phyloP scores from a whole-genome alignment of 1,139 yeast genomes.

The Zygoascus sp. region DNA sequence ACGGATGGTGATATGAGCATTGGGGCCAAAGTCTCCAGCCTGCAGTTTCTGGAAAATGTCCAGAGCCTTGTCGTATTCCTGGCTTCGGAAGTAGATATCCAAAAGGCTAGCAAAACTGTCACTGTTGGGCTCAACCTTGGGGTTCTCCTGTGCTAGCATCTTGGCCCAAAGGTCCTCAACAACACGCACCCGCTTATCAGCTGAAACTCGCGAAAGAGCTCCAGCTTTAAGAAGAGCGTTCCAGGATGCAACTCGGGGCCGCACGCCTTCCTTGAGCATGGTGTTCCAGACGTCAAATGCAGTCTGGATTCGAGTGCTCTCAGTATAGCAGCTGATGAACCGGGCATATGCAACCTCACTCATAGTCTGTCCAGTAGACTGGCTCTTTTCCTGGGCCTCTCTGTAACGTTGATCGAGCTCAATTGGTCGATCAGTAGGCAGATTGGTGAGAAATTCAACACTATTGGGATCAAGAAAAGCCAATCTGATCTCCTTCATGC shows the following conservation, averaged over 20 bases:
- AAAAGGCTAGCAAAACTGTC: constrained; percentile 38
- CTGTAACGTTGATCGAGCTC: constrained; percentile 25
- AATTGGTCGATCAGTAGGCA: constrained; percentile 27
- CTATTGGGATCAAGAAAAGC: constrained; percentile 22
- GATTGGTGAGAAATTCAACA: constrained; percentile 21
- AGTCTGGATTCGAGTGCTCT: constrained; percentile 27
- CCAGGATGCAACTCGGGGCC: constrained; percentile 41
- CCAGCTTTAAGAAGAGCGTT: constrained; percentile 44
- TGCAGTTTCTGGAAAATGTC: constrained; percentile 28
- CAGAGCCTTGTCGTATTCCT: constrained; percentile 33
- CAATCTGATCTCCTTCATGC: constrained; percentile 22
- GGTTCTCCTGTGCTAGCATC: constrained; percentile 28
- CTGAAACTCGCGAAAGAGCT: constrained; percentile 28
- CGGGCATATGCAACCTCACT: constrained; percentile 34
- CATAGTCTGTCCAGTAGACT: constrained; percentile 20
- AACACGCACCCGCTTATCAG: constrained; percentile 31
- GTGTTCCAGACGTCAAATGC: constrained; percentile 42
- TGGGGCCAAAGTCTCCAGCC: constrained; percentile 18
- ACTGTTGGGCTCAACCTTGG: constrained; percentile 39
- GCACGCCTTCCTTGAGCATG: constrained; percentile 31
- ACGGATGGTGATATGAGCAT: constrained; percentile 25
- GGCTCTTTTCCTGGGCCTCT: constrained; percentile 24
- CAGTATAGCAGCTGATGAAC: constrained; percentile 37
- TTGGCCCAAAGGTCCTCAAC: constrained; percentile 39
- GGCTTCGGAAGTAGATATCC: constrained; percentile 34